Base-by-base conservation (phyloP, 1,139 yeast species). In the Kazachstania sp. region DNA sequence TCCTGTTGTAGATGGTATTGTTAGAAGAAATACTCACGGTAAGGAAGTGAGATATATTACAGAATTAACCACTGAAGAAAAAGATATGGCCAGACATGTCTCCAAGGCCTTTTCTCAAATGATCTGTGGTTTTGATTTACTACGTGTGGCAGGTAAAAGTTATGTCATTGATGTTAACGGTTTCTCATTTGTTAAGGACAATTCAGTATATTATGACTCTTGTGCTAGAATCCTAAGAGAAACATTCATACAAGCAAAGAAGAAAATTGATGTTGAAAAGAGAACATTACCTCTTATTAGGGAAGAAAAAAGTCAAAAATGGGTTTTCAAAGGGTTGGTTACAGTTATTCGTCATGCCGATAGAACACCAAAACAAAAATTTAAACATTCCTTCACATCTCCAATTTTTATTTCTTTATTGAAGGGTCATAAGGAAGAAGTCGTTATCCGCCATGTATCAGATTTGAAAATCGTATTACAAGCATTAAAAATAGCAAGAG, bases 1-100 rank as follows among this genome's bases (percentile, higher is more conserved):
- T 0, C 99, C 99, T 0, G 98, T 94, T 2, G 98, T 94, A 15
- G 99, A 94, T 69, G 99, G 99, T 44, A 86, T 94, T 48, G 99
- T 94, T 26, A 77, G 97, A 62, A 78, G 99, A 66, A 94, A 94
- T 64, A 90, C 98, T 1, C 95, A 90, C 59, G 99, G 99, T 45
- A 94, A 94, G 65, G 99, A 94, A 67, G 83, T 94, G 42, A 75
- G 99, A 55, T 94, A 84, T 61, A 77, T 92, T 36, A 92, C 98
- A 1, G 82, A 84, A 54, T 72, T 94, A 45, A 71, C 85, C 2
- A 78, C 75, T 2, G 83, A 78, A 43, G 99, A 94, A 64, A 81
- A 77, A 48, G 69, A 68, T 34, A 88, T 90, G 79, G 98, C 99
- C 1, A 68, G 74, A 41, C 79, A 76, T 53, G 88, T 94, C 28